Evolutionary conservation across 1,284 basidiomycete species (phyloP).

Genomic region (Microstroma glucosiphilum): DNA sequence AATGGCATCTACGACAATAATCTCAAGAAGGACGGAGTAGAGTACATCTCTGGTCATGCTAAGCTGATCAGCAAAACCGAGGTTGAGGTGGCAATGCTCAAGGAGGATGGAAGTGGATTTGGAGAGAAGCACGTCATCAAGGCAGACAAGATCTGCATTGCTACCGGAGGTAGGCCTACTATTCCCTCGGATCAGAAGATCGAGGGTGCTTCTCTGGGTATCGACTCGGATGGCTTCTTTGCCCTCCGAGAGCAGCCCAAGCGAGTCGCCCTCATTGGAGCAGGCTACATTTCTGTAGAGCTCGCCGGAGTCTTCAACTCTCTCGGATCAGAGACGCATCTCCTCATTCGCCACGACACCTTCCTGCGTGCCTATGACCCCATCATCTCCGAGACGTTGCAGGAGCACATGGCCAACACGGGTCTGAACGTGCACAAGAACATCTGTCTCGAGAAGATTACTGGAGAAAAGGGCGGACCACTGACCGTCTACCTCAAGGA

Average conservation of each 20-base stretch:
- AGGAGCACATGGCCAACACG: constrained; percentile 89
- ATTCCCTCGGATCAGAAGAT: constrained; percentile 73
- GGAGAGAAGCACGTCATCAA: constrained; percentile 38
- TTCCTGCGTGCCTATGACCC: constrained; percentile 92
- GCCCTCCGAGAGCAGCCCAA: constrained; percentile 82
- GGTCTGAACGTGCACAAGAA: constrained; percentile 80
- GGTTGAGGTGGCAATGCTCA: constrained; percentile 41
- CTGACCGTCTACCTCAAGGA: constrained; percentile 50
- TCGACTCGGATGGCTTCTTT: constrained; percentile 94
- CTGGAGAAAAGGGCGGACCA: constrained; percentile 53
- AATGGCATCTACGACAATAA: constrained; percentile 83
- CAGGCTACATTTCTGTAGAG: constrained; percentile 95
- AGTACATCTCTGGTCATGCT: constrained; percentile 76
- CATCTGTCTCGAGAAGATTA: constrained; percentile 69
- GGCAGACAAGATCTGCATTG: constrained; percentile 55
- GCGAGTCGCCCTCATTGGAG: constrained; percentile 86
- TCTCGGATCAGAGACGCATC: constrained; percentile 67
- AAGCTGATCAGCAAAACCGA: constrained; percentile 38
- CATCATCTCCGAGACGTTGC: constrained; percentile 73
- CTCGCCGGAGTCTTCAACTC: constrained; percentile 49
- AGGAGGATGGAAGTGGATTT: constrained; percentile 55
- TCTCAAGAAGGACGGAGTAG: constrained; percentile 79
- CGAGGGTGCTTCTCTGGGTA: constrained; percentile 82
- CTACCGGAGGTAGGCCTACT: constrained; percentile 78
- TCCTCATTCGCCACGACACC: constrained; percentile 80